Evolutionary conservation across 2,329 filamentous ascomycete species (phyloP), one percentile per base, ranked within the genome.

Genomic region (Boeremia exigua): DNA sequence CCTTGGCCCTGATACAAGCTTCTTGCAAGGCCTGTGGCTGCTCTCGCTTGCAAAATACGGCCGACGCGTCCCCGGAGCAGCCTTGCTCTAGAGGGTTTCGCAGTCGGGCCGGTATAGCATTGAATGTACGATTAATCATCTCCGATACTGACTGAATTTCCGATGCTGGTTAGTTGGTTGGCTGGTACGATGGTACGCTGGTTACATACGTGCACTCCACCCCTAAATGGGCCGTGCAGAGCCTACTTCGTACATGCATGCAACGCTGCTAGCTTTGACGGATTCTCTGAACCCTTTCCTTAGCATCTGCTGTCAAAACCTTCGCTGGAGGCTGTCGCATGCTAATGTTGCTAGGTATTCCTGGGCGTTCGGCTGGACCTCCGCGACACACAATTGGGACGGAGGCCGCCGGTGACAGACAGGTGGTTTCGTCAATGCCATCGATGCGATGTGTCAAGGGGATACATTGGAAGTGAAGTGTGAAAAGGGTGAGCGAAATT

Each of bases 251-350:
- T 10, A 23, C 7, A 33, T 45, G 42, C 42, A 23, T 32, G 19
- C 29, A 36, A 44, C 28, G 50, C 29, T 34, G 50, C 29, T 55
- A 56, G 53, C 48, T 42, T 17, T 27, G 40, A 37, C 30, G 36
- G 40, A 56, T 37, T 32, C 5, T 11, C 10, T 37, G 9, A 28
- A 37, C 29, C 29, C 28, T 27, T 33, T 8, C 3, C 28, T 4
- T 42, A 47, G 53, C 47, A 17, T 4, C 40, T 47, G 42, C 53
- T 56, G 47, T 56, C 53, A 50, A 38, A 42, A 51, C 47, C 42
- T 43, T 42, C 33, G 6, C 12, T 27, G 27, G 33, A 19, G 34
- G n/a, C 15, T 17, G 34, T 37, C 28, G 6, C 8, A 2, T 44
- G 29, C 46, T 40, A 42, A 43, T n/a, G 11, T 27, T 12, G 42